phyloP scores from a whole-genome alignment of 2,329 filamentous ascomycete genomes.

The Phialemonium atrogriseum region DNA sequence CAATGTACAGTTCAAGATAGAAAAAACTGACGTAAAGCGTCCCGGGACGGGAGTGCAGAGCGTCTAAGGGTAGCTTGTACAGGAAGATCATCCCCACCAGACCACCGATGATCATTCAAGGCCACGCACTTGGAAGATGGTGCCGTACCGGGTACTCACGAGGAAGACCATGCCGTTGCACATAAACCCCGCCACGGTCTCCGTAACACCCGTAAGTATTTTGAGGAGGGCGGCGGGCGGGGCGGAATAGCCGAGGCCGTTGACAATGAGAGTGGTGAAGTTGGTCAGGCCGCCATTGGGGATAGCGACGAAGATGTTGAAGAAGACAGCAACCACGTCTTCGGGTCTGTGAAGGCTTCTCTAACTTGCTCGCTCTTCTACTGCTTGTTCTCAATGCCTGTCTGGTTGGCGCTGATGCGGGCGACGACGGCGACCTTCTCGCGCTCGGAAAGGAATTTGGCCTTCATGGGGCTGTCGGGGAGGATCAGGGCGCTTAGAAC shows the following conservation, averaged over 20 bases:
- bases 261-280: conserved; percentile 11
- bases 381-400: conserved; percentile 23
- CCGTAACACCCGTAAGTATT: conserved; percentile 8
- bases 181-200: conserved; percentile 1
- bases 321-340: conserved; percentile 16
- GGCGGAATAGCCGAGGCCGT: conserved; percentile 10
- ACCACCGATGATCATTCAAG: conserved; percentile 2
- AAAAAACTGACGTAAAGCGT: conserved; percentile 24
- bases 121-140: neutral
- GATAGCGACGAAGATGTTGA: conserved; percentile 10
- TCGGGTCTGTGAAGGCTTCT: conserved; percentile 11
- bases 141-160: neutral
- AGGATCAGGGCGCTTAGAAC: too few species aligned
- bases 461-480: conserved; percentile 42
- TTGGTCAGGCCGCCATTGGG: conserved; percentile 13
- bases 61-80: conserved; percentile 1
- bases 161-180: conserved; percentile 2
- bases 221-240: conserved; percentile 6
- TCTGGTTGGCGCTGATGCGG: conserved; percentile 40
- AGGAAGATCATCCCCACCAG: conserved; percentile 3
- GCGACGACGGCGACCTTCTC: conserved; percentile 40
- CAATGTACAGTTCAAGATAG: conserved; percentile 20
- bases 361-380: conserved; percentile 10
- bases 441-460: conserved; percentile 35
- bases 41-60: conserved; percentile 16